Base-by-base conservation (phyloP, 169 alveolate species). In the Eimeria tenella region DNA sequence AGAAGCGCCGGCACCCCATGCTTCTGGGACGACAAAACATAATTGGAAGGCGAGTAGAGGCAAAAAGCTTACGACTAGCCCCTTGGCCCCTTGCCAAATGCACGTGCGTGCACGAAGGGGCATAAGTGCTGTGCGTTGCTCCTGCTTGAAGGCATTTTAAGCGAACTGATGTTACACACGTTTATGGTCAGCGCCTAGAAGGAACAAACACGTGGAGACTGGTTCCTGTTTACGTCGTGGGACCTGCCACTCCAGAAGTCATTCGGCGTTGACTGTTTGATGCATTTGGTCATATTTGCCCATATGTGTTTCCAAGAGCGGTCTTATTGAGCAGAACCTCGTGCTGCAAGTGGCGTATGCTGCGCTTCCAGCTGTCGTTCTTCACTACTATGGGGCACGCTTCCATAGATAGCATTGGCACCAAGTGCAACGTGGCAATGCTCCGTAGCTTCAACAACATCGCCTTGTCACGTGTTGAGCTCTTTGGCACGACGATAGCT, bases 391-490 rank as follows among this genome's bases (percentile, higher is more conserved):
- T 55, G 31, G 89, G 70, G 58, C 89, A 81, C 23, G 52, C 55
- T 50, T 81, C 89, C 89, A 81, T 55, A 6, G 74, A 56, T 65
- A 81, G 23, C 55, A 81, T 56, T 53, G 89, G 89, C 23, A 81
- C 89, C 70, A 58, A 21, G 89, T 81, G 58, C 89, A 25, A 71
- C 31, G 89, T 81, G 74, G 89, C 89, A 11, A 81, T 81, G 55
- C 60, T 50, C 58, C 19, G 56, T 25, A 81, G 17, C 56, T 81
- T 81, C 31, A 71, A 21, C 31, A 81, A 17, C 7, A 65, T 81
- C 71, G 74, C 74, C 52, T 81, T 81, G 55, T 81, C 74, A 17
- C 70, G 88, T n/a, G 88, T 53, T 81, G 89, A 50, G 31, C 89
- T 81, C 15, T 81, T 81, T 7, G 89, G 89, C 74, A 81, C 17